Conservation (phyloP, 1,284 basidiomycete genomes). For the Irpex sp. region DNA sequence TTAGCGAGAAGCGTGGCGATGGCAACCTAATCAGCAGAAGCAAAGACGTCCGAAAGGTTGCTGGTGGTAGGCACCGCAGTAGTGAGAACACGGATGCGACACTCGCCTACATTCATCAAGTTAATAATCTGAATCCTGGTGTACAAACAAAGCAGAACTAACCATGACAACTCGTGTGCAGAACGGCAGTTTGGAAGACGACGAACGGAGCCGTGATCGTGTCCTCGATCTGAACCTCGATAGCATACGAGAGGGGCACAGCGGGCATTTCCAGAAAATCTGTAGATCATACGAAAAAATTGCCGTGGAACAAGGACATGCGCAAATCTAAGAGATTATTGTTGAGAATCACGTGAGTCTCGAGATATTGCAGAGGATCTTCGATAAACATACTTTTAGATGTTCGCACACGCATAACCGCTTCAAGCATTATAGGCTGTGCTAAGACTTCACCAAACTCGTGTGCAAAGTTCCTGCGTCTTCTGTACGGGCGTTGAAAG, state of each 20-base stretch:
- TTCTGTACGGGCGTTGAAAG: slow-evolving; percentile 94
- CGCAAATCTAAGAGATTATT: slow-evolving; percentile 64
- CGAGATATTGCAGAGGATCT: not conserved
- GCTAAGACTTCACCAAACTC: slow-evolving; percentile 94
- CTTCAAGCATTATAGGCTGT: slow-evolving; percentile 95
- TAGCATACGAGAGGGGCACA: slow-evolving; percentile 97
- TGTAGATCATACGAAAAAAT: slow-evolving; percentile 98
- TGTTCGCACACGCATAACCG: slow-evolving; percentile 96
- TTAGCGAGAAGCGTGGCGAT: slow-evolving; percentile 89
- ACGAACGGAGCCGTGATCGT: slow-evolving; percentile 91
- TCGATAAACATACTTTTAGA: slow-evolving; percentile 64
- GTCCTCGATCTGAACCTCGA: slow-evolving; percentile 97
- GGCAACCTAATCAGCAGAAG: slow-evolving; percentile 92
- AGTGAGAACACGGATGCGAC: slow-evolving; percentile 94
- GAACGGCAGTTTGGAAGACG: slow-evolving; percentile 93
- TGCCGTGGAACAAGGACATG: slow-evolving; percentile 98
- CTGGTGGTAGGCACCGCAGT: slow-evolving; percentile 90
- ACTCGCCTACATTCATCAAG: slow-evolving; percentile 61
- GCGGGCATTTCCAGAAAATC: slow-evolving; percentile 96
- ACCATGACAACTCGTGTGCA: slow-evolving; percentile 96
- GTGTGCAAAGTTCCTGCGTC: slow-evolving; percentile 98
- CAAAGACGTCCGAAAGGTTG: slow-evolving; percentile 92
- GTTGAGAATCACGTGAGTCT: not conserved
- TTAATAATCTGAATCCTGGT: not conserved
- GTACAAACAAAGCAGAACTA: slow-evolving; percentile 17